A percentile compares a stretch with the other conserved stretches of the same genome.
These are phyloP conservation scores for Hyphochytrium catenoides DNA, from an alignment of 352 stramenopile genomes.

Conservation along the genomic window DNA sequence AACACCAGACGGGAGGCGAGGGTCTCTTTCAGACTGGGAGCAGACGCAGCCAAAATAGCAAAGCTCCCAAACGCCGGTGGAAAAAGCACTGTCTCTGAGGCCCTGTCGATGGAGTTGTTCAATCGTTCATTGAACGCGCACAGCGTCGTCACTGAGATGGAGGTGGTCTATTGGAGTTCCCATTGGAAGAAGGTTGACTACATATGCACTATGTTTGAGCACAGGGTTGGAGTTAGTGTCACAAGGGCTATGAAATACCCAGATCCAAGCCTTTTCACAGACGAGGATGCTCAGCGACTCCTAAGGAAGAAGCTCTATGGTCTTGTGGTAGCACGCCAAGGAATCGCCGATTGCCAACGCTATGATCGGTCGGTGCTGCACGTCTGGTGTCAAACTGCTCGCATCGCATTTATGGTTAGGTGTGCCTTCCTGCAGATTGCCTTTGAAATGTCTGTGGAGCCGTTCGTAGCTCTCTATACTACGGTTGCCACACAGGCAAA, in stretches of 20 bases:
- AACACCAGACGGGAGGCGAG: too few species aligned
- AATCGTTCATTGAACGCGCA: too few species aligned
- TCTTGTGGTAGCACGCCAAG: conserved; percentile 2
- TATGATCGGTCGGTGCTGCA: conserved; percentile 7
- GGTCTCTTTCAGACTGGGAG: background rate
- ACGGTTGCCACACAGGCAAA: too few species aligned
- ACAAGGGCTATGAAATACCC: conserved; percentile 7
- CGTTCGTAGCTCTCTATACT: too few species aligned
- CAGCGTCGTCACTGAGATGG: conserved; percentile 12
- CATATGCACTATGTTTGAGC: conserved; percentile 1
- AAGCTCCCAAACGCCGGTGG: conserved; percentile 10
- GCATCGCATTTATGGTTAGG: too few species aligned
- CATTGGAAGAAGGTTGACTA: conserved; percentile 13
- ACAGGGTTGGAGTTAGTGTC: conserved; percentile 2
- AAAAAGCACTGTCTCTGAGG: conserved; percentile 11
- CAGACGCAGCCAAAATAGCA: conserved; percentile 1
- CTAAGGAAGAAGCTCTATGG: conserved; percentile 6
- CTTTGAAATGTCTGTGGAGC: too few species aligned
- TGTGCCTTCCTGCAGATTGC: too few species aligned
- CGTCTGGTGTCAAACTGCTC: conserved; percentile 6
- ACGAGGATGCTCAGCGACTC: conserved; percentile 1
- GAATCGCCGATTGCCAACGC: conserved; percentile 2
- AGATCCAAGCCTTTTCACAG: background rate
- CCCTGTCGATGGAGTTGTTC: conserved; percentile 10
- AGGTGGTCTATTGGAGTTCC: conserved; percentile 10